A percentile compares a stretch with the other conserved stretches of the same genome.
Conservation (phyloP, 2,329 filamentous ascomycete species). For the Aspergillus quadricinctus region DNA sequence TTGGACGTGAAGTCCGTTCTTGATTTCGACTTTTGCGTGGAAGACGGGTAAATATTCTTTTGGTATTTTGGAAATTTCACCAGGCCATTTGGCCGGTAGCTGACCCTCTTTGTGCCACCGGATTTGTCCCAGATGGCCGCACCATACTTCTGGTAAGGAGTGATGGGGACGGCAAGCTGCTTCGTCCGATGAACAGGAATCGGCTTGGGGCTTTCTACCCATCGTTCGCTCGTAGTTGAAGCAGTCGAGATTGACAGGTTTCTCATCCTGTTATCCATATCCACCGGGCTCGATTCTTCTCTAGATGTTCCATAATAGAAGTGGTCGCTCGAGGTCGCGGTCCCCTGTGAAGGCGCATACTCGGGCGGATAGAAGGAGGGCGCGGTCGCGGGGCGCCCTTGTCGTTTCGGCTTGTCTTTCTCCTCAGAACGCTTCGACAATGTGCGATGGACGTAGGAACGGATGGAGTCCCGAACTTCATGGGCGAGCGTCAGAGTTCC, state of each 20-base stretch:
- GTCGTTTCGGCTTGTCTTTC: conserved; percentile 11
- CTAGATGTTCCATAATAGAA: conserved; percentile 6
- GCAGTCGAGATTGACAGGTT: conserved; percentile 12
- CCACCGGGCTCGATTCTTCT: conserved; percentile 3
- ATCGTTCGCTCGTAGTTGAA: conserved; percentile 11
- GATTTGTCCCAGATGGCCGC: conserved; percentile 31
- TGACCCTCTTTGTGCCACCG: conserved; percentile 21
- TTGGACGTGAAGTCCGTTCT: conserved; percentile 5
- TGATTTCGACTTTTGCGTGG: background rate
- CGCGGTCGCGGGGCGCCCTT: conserved; percentile 11
- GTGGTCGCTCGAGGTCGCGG: conserved; percentile 12
- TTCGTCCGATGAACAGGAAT: conserved; percentile 7
- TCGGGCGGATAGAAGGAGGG: conserved; percentile 7
- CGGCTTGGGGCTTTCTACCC: conserved; percentile 2
- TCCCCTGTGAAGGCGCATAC: conserved; percentile 6
- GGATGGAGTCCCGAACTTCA: conserved; percentile 31
- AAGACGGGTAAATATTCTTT: conserved; percentile 3
- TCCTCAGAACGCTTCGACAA: conserved; percentile 23
- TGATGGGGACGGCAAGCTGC: conserved; percentile 31
- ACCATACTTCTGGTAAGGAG: conserved; percentile 36
- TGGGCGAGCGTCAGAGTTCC: conserved; percentile 17
- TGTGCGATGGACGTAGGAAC: conserved; percentile 31
- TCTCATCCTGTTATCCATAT: conserved; percentile 3
- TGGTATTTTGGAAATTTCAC: conserved; percentile 19
- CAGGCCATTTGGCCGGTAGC: conserved; percentile 13